phyloP scores from a whole-genome alignment of 495 filamentous ascomycete genomes.

The Penicillium ochrochloron region DNA sequence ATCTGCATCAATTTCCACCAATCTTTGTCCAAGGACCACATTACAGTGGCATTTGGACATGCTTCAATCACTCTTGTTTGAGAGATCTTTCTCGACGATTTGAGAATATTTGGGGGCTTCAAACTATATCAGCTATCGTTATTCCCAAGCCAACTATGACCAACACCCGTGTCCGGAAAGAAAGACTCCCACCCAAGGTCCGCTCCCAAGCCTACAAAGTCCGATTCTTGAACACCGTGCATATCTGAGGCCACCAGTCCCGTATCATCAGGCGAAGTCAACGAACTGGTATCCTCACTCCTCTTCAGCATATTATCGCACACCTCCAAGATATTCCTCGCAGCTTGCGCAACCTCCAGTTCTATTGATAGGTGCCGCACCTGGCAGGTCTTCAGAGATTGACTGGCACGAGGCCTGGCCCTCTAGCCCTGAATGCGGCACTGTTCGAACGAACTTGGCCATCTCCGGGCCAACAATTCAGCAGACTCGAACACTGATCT shows the following conservation, averaged over 20 bases:
- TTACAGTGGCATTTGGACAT: too few species aligned
- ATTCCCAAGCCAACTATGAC: background rate
- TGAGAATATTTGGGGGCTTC: too few species aligned
- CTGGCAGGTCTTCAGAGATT: conserved; percentile 51
- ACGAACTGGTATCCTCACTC: background rate
- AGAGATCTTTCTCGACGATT: too few species aligned
- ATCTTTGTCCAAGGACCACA: background rate
- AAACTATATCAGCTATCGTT: background rate
- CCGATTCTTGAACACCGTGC: background rate
- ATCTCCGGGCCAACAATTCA: conserved; percentile 57
- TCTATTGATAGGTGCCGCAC: conserved; percentile 72
- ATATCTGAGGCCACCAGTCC: background rate
- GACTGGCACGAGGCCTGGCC: conserved; percentile 87
- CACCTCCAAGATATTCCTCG: background rate
- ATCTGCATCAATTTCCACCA: background rate
- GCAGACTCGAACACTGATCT: conserved; percentile 29
- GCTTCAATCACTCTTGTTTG: too few species aligned
- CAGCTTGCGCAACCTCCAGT: background rate
- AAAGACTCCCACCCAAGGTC: background rate
- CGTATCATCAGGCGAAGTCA: background rate
- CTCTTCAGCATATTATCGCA: background rate
- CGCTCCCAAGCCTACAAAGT: background rate
- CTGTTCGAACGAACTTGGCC: conserved; percentile 46
- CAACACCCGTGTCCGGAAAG: background rate
- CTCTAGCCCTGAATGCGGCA: conserved; percentile 68